Evolutionary conservation across 345 rosid genomes (phyloP).

Genomic region (Excoecaria agallocha): DNA sequence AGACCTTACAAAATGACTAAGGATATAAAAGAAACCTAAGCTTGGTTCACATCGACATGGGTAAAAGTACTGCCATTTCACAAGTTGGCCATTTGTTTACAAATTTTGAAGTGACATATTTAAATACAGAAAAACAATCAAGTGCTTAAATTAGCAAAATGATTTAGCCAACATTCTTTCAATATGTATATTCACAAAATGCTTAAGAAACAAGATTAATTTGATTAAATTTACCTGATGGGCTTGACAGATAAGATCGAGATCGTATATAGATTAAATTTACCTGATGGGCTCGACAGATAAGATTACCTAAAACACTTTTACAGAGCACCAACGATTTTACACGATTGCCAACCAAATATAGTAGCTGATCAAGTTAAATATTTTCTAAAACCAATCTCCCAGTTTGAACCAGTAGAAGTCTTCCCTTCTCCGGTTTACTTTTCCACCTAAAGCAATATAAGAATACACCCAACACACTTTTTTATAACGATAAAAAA

Average conservation of each 20-base stretch:
- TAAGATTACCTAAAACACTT: background rate
- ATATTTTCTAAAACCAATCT: constrained; percentile 9
- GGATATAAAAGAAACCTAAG: background rate
- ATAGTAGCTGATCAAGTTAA: background rate
- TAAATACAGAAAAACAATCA: background rate
- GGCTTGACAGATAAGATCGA: constrained; percentile 66
- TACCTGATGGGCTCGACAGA: too few species aligned
- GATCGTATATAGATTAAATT: too few species aligned
- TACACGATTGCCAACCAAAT: background rate
- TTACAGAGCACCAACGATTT: background rate
- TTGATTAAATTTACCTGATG: constrained; percentile 47
- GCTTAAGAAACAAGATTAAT: background rate
- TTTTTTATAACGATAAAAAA: background rate
- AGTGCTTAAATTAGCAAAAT: background rate
- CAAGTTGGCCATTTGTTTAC: background rate
- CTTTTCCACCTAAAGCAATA: constrained; percentile 16
- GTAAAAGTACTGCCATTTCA: background rate
- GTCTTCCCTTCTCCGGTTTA: constrained; percentile 7
- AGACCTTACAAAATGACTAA: background rate
- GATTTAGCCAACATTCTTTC: background rate
- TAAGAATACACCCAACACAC: constrained; percentile 5
- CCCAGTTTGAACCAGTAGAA: background rate
- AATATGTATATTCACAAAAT: background rate
- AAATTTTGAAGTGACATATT: background rate
- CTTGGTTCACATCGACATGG: background rate